Base-by-base conservation (phyloP, 257 asterid species). In the Perilla frutescens region DNA sequence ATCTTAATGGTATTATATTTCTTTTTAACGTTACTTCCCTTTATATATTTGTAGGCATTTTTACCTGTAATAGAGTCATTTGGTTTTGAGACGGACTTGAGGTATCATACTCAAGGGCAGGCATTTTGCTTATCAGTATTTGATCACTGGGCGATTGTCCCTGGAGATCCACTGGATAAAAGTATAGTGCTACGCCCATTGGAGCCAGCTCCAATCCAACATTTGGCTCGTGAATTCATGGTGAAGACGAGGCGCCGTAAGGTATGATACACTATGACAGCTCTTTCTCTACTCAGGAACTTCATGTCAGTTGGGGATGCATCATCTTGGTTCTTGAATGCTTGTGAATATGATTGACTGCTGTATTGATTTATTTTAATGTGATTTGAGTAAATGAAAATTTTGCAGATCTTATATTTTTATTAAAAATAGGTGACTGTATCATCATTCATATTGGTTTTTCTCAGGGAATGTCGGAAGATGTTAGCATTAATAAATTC, bases 81-180 rank as follows among this genome's bases (percentile, higher is more conserved):
- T 60, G 98, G 97, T 64, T 94, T 94, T 67, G 98, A 94, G 82
- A 94, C 97, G 11, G 98, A 94, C 87, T 83, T 91, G 91, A 87
- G 98, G 79, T 94, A 94, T 77, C 98, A 94, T 68, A 91, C 98
- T 32, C 98, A 94, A 72, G 98, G 98, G 50, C 98, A 94, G 80
- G 98, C 98, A 14, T 94, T 91, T 69, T 89, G 96, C 66, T 69
- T 84, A 2, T 94, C 97, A 1, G 96, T 80, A 60, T 94, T 94
- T 72, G 98, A 94, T 79, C 97, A 94, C 71, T 94, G 98, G 98
- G 88, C 96, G 69, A 91, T 89, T 14, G 98, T 93, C 47, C 98
- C 98, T 41, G 98, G 98, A 7, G 98, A 94, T 72, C 98, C 98
- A 1, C 93, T 94, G 14, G 98, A 94, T 70, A 91, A 91, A 86